Conservation (phyloP, 1,284 basidiomycete genomes). For the Filobasidium uniguttulatum region DNA sequence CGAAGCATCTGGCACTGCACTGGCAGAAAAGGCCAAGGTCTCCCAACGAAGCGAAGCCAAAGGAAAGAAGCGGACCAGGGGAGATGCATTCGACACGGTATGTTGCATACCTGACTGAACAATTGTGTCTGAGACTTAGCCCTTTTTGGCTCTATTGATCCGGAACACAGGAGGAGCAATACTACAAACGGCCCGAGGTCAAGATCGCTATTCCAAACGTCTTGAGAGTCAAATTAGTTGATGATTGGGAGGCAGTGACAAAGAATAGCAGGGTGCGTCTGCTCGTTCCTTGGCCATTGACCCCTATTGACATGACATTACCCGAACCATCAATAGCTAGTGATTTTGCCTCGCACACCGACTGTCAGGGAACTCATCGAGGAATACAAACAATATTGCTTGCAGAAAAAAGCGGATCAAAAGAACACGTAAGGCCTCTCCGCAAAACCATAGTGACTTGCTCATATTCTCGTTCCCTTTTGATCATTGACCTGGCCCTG, state of each 20-base stretch:
- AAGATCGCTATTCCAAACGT: slow-evolving; percentile 77
- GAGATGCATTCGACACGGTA: slow-evolving; percentile 28
- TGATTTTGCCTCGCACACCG: slow-evolving; percentile 69
- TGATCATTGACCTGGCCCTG: not conserved
- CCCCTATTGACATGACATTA: not conserved
- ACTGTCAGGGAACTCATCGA: slow-evolving; percentile 65
- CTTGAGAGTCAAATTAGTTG: slow-evolving; percentile 79
- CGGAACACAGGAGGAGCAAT: slow-evolving; percentile 41
- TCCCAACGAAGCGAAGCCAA: slow-evolving; percentile 1
- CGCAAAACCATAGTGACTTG: slow-evolving; percentile 14
- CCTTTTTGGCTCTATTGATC: too few species aligned
- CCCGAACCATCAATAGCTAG: slow-evolving; percentile 46
- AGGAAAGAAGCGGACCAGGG: slow-evolving; percentile 13
- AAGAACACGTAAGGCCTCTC: slow-evolving; percentile 36
- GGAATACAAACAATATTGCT: slow-evolving; percentile 59
- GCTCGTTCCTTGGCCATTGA: not conserved
- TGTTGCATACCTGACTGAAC: slow-evolving; percentile 6
- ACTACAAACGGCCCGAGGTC: slow-evolving; percentile 67
- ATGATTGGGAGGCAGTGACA: slow-evolving; percentile 96
- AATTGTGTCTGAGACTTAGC: not conserved
- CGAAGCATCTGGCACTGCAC: slow-evolving; percentile 24
- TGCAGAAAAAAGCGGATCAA: slow-evolving; percentile 17
- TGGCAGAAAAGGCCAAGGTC: slow-evolving; percentile 21
- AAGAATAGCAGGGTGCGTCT: slow-evolving; percentile 69
- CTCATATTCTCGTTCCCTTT: slow-evolving; percentile 35